Conservation (phyloP, 768 basidiomycete genomes). For the Coprinopsis cinerea region DNA sequence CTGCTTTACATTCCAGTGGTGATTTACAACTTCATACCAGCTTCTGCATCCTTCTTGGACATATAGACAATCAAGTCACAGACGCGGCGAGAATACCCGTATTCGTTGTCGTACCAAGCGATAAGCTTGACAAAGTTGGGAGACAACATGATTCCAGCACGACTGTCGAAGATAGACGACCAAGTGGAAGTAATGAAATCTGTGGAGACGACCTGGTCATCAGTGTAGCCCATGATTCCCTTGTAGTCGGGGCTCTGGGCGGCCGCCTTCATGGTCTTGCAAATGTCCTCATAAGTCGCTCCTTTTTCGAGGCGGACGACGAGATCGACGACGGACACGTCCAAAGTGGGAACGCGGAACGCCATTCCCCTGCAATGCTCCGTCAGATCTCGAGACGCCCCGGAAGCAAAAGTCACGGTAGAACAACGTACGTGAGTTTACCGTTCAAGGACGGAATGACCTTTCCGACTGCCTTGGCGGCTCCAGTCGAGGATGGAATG, state of each 20-base stretch:
- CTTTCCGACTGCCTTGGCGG: conserved; percentile 98
- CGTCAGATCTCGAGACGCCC: background rate
- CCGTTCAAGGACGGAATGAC: conserved; percentile 95
- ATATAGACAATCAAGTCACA: conserved; percentile 82
- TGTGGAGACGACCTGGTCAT: conserved; percentile 89
- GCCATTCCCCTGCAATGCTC: conserved; percentile 62
- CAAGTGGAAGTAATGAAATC: conserved; percentile 79
- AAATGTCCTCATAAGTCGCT: conserved; percentile 88
- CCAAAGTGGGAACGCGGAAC: conserved; percentile 95
- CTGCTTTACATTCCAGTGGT: too few species aligned
- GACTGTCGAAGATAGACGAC: conserved; percentile 92
- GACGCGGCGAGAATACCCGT: conserved; percentile 91
- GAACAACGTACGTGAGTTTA: conserved; percentile 82
- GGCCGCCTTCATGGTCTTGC: conserved; percentile 75
- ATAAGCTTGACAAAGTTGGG: conserved; percentile 93
- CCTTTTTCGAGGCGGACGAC: conserved; percentile 86
- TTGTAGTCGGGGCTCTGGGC: conserved; percentile 61
- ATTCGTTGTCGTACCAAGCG: conserved; percentile 93
- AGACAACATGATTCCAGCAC: conserved; percentile 90
- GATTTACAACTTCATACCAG: too few species aligned
- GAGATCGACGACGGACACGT: conserved; percentile 98
- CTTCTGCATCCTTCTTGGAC: conserved; percentile 62
- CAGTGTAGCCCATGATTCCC: conserved; percentile 86
- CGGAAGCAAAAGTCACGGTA: background rate
- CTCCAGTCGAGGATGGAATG: conserved; percentile 98